Evolutionary conservation across 1,284 basidiomycete species (phyloP), one percentile per base, ranked within the genome.

Genomic region (Trichosporon sp.): DNA sequence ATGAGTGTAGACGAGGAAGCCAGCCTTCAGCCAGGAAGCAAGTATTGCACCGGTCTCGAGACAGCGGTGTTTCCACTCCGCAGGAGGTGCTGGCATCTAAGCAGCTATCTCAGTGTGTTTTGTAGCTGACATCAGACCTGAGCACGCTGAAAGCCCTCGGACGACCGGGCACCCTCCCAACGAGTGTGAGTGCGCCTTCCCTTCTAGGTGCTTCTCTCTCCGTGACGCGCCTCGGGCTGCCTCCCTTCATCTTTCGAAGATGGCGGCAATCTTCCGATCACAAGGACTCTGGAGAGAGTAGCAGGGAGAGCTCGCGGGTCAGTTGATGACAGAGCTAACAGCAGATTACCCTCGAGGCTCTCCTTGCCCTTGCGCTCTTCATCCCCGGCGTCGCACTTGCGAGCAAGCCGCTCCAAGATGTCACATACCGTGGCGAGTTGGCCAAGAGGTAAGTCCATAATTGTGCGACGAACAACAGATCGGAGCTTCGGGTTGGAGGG

Each of bases 381-480:
- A 64, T 80, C 32, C 74, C 78, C 7, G 73, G 73, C 11, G 74
- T 74, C 7, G 71, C 75, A 0, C 57, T 78, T 2, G 65, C 74
- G 3, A 69, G 70, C 6, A 66, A 71, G 3, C 44, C 65, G 10
- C 65, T 81, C 44, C 60, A 77, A 65, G 78, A 80, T 61, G 72
- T 81, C 13, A 80, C 79, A 19, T 81, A 76, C 67, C 67, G 78
- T 21, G 79, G 78, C 21, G 78, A 81, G 61, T 56, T 80, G 61
- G 70, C 74, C 4, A 76, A 73, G 62, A 65, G 76, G 78, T 79
- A 58, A 63, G 77, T 73, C 8, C 32, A 25, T 13, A 6, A 1
- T n/a, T 6, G 19, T 6, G 40, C 19, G 40, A 9, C 19, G 14
- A 44, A 16, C 40, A 21, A 21, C 19, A n/a, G 32, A 32, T 11